Evolutionary conservation across 106 monocot genomes (phyloP), one percentile per base, ranked within the genome.

Genomic region (Alisma plantagoaquatica): DNA sequence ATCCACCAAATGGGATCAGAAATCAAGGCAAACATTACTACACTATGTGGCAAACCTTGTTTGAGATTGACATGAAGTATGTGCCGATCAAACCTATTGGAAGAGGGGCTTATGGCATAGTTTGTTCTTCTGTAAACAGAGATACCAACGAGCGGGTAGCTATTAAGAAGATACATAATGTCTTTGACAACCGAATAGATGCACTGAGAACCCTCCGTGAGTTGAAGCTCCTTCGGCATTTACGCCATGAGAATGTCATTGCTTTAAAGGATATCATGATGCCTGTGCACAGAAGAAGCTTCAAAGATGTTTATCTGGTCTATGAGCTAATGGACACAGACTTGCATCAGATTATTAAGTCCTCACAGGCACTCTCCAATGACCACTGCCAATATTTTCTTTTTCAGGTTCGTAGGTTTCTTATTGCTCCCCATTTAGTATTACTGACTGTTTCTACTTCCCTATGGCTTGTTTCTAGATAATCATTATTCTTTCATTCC

Each of bases 321-420:
- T 83, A 83, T 68, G 83, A 83, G 53, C 79, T 80, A 35, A 80
- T 80, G 79, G 79, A 80, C 46, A 80, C 79, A 5, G 79, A 80
- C 48, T 33, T 83, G 57, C 77, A 83, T 61, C 83, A 77, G 62
- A 77, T 83, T 46, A 83, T 83, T n/a, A 83, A 77, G 59, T 83
- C 83, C 23, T 64, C 83, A 31, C 83, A 83, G 50, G 58, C 70
- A 29, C 74, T 83, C 41, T 77, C 83, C 29, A 83, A 83, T 60
- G 83, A 83, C 58, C 83, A 83, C 30, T 83, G 74, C 56, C 83
- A 83, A 25, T 83, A 83, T 60, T 83, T 83, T 44, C 70, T 83
- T 0, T 83, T 83, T 57, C 83, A 83, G 83, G 83, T 83, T 74
- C 49, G 23, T n/a, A n/a, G n/a, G n/a, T n/a, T n/a, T n/a, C n/a